Conservation (phyloP, 163 green algal species). For the Scenedesmus sp. region DNA sequence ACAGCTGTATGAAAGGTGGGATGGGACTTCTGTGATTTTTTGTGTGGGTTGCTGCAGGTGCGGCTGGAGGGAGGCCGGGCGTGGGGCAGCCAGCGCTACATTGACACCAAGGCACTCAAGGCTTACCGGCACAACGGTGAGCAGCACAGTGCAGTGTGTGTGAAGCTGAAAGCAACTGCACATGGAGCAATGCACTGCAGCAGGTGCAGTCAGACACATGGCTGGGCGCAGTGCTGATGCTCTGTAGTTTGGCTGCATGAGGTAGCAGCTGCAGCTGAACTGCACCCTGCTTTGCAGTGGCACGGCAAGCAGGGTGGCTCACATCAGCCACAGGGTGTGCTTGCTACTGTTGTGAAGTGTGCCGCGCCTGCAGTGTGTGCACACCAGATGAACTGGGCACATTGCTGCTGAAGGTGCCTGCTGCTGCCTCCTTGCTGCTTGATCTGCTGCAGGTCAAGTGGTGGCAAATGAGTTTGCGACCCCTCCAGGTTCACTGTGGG, state of each 20-base stretch:
- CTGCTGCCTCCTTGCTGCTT: neutral
- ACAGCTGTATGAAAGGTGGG: neutral
- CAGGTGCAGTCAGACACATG: neutral
- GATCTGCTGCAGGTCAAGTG: constrained; percentile 23
- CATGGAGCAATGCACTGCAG: neutral
- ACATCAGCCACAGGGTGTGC: too few species aligned
- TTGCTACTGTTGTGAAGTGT: too few species aligned
- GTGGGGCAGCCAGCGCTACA: constrained; percentile 52
- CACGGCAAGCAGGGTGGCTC: too few species aligned
- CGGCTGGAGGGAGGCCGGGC: neutral
- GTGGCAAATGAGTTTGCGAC: constrained; percentile 60
- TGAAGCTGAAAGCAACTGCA: neutral
- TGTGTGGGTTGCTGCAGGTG: neutral
- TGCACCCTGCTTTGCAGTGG: too few species aligned
- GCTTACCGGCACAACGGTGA: constrained; percentile 11
- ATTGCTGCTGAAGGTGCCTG: too few species aligned
- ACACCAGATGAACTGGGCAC: too few species aligned
- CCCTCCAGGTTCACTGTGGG: neutral
- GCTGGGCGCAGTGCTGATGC: neutral
- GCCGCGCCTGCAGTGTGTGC: too few species aligned
- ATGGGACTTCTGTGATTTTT: neutral
- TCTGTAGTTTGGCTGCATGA: neutral
- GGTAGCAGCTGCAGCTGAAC: too few species aligned
- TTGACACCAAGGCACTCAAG: constrained; percentile 51
- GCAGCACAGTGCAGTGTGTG: neutral